Evolutionary conservation across 306 rosid species (phyloP).

Genomic region (Cucumis cinereus): DNA sequence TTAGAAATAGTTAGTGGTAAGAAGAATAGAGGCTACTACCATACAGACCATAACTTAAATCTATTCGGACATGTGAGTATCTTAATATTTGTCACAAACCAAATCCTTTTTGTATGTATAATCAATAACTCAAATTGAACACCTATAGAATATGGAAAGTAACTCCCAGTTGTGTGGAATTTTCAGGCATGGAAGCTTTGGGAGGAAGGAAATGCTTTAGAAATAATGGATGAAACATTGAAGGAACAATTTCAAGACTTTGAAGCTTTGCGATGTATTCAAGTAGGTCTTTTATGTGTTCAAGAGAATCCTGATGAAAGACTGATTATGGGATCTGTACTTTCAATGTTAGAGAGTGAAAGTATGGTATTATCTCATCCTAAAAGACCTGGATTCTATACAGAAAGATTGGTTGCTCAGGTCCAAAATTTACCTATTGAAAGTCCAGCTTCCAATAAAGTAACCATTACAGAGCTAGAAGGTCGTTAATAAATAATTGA

Average conservation of each 20-base stretch:
- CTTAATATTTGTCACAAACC: too few species aligned
- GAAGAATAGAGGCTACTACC: conserved; percentile 16
- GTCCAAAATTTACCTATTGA: not conserved
- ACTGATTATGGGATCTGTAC: conserved; percentile 18
- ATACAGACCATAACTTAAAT: conserved; percentile 10
- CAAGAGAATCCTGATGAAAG: conserved; percentile 18
- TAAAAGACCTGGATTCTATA: conserved; percentile 16
- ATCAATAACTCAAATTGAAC: not conserved
- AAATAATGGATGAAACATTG: conserved; percentile 7
- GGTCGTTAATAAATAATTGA: conserved; percentile 5
- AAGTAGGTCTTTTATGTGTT: conserved; percentile 19
- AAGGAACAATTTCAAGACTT: not conserved
- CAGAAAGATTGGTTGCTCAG: not conserved
- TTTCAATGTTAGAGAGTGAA: conserved; percentile 17
- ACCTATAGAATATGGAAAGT: not conserved
- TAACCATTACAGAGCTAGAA: conserved; percentile 4
- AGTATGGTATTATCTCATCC: conserved; percentile 11
- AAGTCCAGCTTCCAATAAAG: not conserved
- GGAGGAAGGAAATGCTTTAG: conserved; percentile 11
- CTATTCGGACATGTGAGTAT: conserved; percentile 21
- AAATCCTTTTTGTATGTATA: too few species aligned
- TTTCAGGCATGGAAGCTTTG: conserved; percentile 16
- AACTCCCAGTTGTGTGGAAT: not conserved
- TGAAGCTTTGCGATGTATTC: conserved; percentile 17
- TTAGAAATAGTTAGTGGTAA: conserved; percentile 37